Conservation (phyloP, 345 rosid species). For the Brassica cretica region DNA sequence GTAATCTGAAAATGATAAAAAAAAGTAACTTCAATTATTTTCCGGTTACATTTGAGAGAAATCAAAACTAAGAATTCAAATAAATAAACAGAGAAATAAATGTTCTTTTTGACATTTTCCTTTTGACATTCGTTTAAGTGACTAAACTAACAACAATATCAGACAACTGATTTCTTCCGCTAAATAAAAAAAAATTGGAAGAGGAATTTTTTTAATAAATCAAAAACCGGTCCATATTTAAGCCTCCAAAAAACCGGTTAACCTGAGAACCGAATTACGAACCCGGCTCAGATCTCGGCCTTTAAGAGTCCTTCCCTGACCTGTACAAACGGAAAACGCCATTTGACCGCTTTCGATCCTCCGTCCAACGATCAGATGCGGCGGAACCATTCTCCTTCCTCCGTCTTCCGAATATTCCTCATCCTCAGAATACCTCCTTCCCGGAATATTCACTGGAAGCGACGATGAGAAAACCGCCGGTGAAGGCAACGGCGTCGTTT, state of each 20-base stretch:
- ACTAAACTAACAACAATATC: neutral
- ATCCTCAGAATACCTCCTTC: constrained; percentile 17
- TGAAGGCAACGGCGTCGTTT: constrained; percentile 21
- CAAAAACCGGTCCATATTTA: constrained; percentile 18
- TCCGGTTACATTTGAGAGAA: constrained; percentile 12
- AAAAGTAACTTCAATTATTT: neutral
- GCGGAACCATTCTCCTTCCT: constrained; percentile 41
- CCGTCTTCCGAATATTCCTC: constrained; percentile 29
- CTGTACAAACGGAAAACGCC: constrained; percentile 76
- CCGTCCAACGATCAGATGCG: constrained; percentile 41
- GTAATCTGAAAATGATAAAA: neutral
- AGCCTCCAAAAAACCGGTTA: constrained; percentile 89
- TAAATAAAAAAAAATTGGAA: constrained; percentile 1
- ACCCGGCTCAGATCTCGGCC: constrained; percentile 80
- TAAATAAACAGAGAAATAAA: constrained; percentile 25
- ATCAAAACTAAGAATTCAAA: constrained; percentile 14
- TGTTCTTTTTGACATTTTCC: constrained; percentile 32
- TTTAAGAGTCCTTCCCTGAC: constrained; percentile 82
- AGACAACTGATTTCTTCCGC: neutral
- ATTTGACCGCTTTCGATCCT: constrained; percentile 59
- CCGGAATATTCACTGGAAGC: constrained; percentile 45
- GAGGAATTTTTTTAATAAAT: neutral
- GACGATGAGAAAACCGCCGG: constrained; percentile 21
- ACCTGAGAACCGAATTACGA: constrained; percentile 73
- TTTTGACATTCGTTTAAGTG: constrained; percentile 20